A percentile compares a stretch with the other conserved stretches of the same genome.
phyloP scores from a whole-genome alignment of 2,329 filamentous ascomycete genomes.

The Aspergillus pseudoterreus region DNA sequence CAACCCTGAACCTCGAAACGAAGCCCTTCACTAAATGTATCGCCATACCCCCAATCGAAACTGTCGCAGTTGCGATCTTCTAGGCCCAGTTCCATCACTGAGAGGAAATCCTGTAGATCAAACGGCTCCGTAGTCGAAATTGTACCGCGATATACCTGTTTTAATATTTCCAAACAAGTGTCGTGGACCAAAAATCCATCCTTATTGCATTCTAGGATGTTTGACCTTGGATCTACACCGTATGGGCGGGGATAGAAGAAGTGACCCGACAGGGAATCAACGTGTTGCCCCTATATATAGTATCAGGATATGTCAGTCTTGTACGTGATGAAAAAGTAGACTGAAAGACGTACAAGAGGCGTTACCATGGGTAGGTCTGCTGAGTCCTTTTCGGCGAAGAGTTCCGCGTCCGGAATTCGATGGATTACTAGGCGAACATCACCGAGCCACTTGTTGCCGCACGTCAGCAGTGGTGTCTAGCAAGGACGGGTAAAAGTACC shows the following conservation, averaged over 20 bases:
- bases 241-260: too few relatives aligned
- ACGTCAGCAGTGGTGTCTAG: neutral
- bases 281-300: neutral
- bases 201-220: too few relatives aligned
- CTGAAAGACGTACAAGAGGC: neutral
- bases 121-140: too few relatives aligned
- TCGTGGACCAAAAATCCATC: too few relatives aligned
- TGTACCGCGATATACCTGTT: too few relatives aligned
- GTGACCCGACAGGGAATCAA: neutral
- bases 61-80: slow-evolving; percentile 3
- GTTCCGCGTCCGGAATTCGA: slow-evolving; percentile 66
- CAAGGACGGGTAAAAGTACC: neutral
- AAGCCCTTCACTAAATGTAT: slow-evolving; percentile 1
- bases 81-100: neutral
- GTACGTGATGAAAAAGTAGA: neutral
- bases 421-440: slow-evolving; percentile 71
- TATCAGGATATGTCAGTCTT: neutral
- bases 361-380: slow-evolving; percentile 55
- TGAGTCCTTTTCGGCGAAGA: slow-evolving; percentile 56
- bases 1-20: neutral
- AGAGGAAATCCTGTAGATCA: too few relatives aligned
- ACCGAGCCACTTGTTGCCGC: neutral
- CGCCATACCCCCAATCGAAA: slow-evolving; percentile 5
- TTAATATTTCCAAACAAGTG: too few relatives aligned
- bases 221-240: too few relatives aligned